Conservation (phyloP, 2,329 filamentous ascomycete species). For the Phaeosphaeria sp. region DNA sequence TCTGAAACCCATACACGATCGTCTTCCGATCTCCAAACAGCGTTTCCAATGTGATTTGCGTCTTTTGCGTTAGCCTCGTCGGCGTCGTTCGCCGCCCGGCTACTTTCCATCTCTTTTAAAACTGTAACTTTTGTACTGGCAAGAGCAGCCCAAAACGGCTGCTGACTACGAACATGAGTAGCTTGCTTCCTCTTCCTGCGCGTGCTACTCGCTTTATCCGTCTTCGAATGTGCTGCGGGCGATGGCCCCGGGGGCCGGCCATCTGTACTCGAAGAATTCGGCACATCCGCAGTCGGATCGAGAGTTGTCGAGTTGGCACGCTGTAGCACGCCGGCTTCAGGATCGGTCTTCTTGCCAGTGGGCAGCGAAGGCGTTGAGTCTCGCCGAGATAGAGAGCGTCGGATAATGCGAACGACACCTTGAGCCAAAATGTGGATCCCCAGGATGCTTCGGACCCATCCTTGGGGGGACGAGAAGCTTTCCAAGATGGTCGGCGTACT, state of each 20-base stretch:
- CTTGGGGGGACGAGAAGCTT: constrained; percentile 58
- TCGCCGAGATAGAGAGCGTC: constrained; percentile 53
- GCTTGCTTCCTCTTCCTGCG: constrained; percentile 92
- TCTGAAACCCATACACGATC: constrained; percentile 83
- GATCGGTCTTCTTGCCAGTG: constrained; percentile 59
- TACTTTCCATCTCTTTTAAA: constrained; percentile 80
- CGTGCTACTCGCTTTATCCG: constrained; percentile 67
- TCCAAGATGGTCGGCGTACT: constrained; percentile 43
- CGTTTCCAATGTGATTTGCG: constrained; percentile 78
- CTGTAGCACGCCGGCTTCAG: constrained; percentile 62
- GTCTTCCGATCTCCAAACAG: constrained; percentile 72
- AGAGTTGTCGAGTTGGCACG: constrained; percentile 42
- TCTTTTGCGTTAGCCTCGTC: constrained; percentile 77
- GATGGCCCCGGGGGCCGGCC: constrained; percentile 59
- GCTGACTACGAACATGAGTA: constrained; percentile 85
- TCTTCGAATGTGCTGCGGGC: constrained; percentile 60
- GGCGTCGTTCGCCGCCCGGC: constrained; percentile 75
- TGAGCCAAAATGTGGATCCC: constrained; percentile 79
- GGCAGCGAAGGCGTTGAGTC: constrained; percentile 41
- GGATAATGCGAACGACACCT: constrained; percentile 73
- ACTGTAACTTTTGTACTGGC: constrained; percentile 97
- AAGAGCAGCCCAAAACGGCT: constrained; percentile 92
- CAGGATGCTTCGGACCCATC: constrained; percentile 72
- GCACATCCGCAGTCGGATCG: constrained; percentile 59
- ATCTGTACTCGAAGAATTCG: constrained; percentile 53